Base-by-base conservation (phyloP, 148 eudicot species). In the Cornus florida region DNA sequence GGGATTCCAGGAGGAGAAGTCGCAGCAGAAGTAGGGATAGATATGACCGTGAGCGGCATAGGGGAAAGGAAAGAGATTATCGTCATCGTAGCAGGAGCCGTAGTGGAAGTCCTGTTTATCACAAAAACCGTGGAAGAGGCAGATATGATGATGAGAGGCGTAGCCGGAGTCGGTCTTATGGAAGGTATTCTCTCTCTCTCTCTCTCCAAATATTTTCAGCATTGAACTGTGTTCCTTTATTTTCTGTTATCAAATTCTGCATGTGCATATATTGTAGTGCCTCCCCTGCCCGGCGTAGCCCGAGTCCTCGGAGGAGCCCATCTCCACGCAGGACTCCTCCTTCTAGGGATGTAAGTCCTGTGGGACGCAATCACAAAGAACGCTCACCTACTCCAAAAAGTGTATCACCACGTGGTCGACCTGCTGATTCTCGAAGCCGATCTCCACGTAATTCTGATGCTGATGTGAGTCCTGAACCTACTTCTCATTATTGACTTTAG, bases 381-480 rank as follows among this genome's bases (percentile, higher is more conserved):
- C 86, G 82, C 9, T 92, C 97, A 46, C 88, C 89, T 46, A 77
- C 84, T 33, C 87, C 92, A 10, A 93, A 82, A 80, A 87, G 92
- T 86, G 83, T 81, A 35, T 92, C 95, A 43, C 95, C 95, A 1
- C 90, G 79, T 22, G 85, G 80, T 41, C 84, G 90, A 20, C 83
- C 74, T 70, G 88, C 83, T 81, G 93, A 84, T 84, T 96, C 98
- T 77, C 89, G 92, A 13, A 93, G 94, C 80, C 95, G 89, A 41
- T 89, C 97, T 82, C 97, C 95, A 56, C 92, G 86, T n/a, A 62
- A 62, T 73, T 92, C 94, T 81, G 98, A 92, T 86, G 89, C 88
- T 65, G 97, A 94, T 78, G 98, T 94, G 84, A 94, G 93, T 89
- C 32, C 57, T 6, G 2, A 43, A 23, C 31, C 48, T 69, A 60